Evolutionary conservation across 345 rosid genomes (phyloP), one percentile per base, ranked within the genome.

Genomic region (Salix koriyanagi): DNA sequence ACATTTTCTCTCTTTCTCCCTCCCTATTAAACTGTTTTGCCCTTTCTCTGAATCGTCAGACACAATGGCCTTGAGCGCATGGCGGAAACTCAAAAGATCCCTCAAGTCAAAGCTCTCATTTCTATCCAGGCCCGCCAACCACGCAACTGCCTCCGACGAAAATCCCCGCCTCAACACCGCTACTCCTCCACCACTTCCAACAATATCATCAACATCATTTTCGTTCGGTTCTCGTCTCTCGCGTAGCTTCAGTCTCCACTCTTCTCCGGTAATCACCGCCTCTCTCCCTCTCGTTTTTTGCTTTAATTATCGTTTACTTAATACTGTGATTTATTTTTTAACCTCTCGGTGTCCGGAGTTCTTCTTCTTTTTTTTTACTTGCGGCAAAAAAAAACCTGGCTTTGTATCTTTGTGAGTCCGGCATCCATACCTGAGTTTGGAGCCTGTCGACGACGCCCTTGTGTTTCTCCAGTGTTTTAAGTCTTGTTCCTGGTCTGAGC

Each of bases 81-180:
- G 70, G 70, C 70, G 70, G 7, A 67, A 67, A n/a, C 44, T 67
- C 42, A 67, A 67, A 36, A 67, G 19, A 37, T 19, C 48, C n/a
- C 70, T 67, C 70, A 28, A 19, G 41, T 32, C 26, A 32, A 67
- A 16, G 44, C n/a, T 67, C 70, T 67, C 70, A 16, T 67, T 67
- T 2, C 70, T 19, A n/a, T 67, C 70, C 42, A 16, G 34, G 21
- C 39, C 19, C 39, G 4, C 48, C 44, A 32, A 16, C 11, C 48
- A 12, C 14, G 0, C 70, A 28, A 5, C 70, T 19, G 16, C 19
- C 69, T 1, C 69, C 37, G 6, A 13, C 70, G 70, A 32, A 7
- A 56, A 9, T 56, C 46, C 42, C 14, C 42, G n/a, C 70, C 0
- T 19, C 70, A 10, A 46, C 70, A 67, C 25, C 70, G 44, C 46